These are phyloP conservation scores for Echium plantagineum DNA, from an alignment of 257 asterid genomes.

Conservation along the genomic window DNA sequence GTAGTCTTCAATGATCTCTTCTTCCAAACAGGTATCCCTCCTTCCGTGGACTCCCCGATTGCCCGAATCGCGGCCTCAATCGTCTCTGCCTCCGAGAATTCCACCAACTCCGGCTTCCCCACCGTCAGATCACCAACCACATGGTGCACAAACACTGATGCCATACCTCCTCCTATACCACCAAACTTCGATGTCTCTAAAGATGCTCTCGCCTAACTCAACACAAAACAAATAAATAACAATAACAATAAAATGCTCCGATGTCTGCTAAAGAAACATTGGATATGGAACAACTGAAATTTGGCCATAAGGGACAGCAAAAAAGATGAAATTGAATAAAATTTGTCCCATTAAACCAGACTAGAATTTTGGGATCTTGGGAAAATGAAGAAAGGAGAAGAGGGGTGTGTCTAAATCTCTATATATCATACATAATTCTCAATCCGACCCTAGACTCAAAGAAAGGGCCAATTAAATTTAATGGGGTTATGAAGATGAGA, in stretches of 20 bases:
- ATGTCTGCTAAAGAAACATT: constrained; percentile 8
- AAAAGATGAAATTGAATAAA: constrained; percentile 1
- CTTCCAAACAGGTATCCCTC: constrained; percentile 88
- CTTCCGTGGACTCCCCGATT: constrained; percentile 77
- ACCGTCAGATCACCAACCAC: constrained; percentile 99
- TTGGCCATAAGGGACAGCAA: constrained; percentile 21
- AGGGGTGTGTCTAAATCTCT: too few species aligned
- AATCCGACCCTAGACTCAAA: too few species aligned
- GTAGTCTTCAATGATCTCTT: constrained; percentile 45
- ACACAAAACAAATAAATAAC: too few species aligned
- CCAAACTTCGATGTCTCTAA: too few species aligned
- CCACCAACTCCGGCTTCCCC: constrained; percentile 91
- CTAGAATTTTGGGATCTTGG: not conserved
- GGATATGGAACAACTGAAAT: constrained; percentile 3
- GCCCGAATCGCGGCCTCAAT: constrained; percentile 77
- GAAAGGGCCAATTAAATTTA: too few species aligned
- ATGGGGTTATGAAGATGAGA: too few species aligned
- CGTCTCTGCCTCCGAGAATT: constrained; percentile 73
- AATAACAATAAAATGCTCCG: too few species aligned
- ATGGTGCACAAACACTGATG: constrained; percentile 81
- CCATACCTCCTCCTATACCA: constrained; percentile 28
- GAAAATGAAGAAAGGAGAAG: too few species aligned
- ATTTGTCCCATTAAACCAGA: constrained; percentile 19
- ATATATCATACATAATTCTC: too few species aligned
- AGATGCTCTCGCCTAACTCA: too few species aligned